phyloP scores from a whole-genome alignment of 2,329 filamentous ascomycete species.

The Ambrosiella cleistominuta region DNA sequence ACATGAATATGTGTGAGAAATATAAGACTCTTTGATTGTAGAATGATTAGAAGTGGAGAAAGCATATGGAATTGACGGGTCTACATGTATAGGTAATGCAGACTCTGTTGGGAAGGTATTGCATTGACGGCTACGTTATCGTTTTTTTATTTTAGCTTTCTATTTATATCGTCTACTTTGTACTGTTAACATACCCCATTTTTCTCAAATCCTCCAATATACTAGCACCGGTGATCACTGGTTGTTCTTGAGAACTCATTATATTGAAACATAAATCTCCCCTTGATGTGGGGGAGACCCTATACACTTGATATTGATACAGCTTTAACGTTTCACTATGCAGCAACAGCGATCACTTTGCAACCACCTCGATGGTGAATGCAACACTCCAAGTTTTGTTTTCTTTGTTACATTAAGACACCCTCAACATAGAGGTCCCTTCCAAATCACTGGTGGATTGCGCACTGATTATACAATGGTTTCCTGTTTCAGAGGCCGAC shows the following conservation, averaged over 20 bases:
- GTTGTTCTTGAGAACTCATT: too few relatives aligned
- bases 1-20: background rate
- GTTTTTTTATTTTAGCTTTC: constrained; percentile 1
- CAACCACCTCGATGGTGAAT: background rate
- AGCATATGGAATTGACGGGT: too few relatives aligned
- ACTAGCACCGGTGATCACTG: too few relatives aligned
- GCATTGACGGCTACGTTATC: background rate
- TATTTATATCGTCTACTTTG: background rate
- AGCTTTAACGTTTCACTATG: background rate
- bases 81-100: background rate
- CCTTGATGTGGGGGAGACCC: background rate
- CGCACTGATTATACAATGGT: too few relatives aligned
- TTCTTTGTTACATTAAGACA: background rate
- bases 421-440: too few relatives aligned
- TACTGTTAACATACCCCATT: background rate
- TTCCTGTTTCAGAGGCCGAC: too few relatives aligned
- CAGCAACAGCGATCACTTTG: background rate
- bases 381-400: background rate
- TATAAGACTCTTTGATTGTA: background rate
- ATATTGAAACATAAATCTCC: background rate
- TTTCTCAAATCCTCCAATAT: background rate
- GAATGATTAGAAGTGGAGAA: too few relatives aligned
- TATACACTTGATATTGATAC: background rate
- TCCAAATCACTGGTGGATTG: too few relatives aligned
- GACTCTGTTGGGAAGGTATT: background rate